phyloP scores from a whole-genome alignment of 352 stramenopile species.

The Pythium oligandrum region DNA sequence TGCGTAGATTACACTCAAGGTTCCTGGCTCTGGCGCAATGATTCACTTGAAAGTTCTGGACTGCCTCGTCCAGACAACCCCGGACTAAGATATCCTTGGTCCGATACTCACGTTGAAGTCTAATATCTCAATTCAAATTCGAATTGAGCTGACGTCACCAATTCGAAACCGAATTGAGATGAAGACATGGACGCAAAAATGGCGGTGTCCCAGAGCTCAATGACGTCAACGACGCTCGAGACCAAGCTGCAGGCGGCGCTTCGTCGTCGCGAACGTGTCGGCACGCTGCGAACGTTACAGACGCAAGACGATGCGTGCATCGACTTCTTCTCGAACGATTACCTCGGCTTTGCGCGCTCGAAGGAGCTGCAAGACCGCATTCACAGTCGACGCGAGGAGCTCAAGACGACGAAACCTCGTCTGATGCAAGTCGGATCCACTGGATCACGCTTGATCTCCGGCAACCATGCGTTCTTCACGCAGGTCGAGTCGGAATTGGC shows the following conservation, averaged over 20 bases:
- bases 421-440: slow-evolving; percentile 35
- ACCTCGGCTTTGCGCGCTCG: slow-evolving; percentile 91
- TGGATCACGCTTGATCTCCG: slow-evolving; percentile 93
- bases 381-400: slow-evolving; percentile 29
- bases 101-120: slow-evolving; percentile 1
- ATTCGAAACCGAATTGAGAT: slow-evolving; percentile 1
- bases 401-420: slow-evolving; percentile 8
- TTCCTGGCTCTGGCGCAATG: too few species aligned
- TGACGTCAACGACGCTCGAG: slow-evolving; percentile 3
- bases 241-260: slow-evolving; percentile 15
- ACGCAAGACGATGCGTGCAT: slow-evolving; percentile 29
- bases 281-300: slow-evolving; percentile 51
- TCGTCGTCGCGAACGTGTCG: slow-evolving; percentile 29
- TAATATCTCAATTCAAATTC: not conserved
- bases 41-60: too few species aligned
- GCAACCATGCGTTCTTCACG: slow-evolving; percentile 88
- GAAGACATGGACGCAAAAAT: slow-evolving; percentile 1
- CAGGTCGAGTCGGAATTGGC: slow-evolving; percentile 82
- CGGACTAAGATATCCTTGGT: too few species aligned
- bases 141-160: not conserved
- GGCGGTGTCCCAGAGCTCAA: not conserved
- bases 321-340: slow-evolving; percentile 98
- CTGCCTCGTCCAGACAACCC: too few species aligned
- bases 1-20: too few species aligned
- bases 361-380: slow-evolving; percentile 47